Evolutionary conservation across 768 basidiomycete genomes (phyloP).

Genomic region (Boletus huronensis): DNA sequence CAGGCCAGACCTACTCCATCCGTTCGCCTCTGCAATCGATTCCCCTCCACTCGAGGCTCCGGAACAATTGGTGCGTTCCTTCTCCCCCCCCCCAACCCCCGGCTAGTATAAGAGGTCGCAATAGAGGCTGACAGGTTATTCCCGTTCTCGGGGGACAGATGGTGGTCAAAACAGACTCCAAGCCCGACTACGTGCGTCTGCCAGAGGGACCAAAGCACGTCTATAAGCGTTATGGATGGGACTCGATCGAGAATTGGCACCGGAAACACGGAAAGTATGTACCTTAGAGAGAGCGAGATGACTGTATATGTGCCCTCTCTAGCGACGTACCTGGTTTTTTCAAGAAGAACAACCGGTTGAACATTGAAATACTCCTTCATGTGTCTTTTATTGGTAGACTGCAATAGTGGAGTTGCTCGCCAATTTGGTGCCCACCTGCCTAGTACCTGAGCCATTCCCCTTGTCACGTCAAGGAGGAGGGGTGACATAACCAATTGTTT

Average conservation of each 20-base stretch:
- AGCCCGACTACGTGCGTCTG: conserved; percentile 58
- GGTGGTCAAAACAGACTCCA: conserved; percentile 45
- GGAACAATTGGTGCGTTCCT: conserved; percentile 41
- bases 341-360: too few species aligned
- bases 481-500: too few species aligned
- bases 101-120: not conserved
- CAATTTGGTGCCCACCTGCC: too few species aligned
- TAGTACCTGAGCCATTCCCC: too few species aligned
- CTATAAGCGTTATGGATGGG: conserved; percentile 41
- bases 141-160: conserved; percentile 31
- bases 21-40: conserved; percentile 67
- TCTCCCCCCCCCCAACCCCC: too few species aligned
- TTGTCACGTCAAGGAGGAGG: too few species aligned
- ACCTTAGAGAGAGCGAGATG: not conserved
- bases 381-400: too few species aligned
- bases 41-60: conserved; percentile 52
- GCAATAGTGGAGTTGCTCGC: too few species aligned
- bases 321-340: not conserved
- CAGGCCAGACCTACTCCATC: conserved; percentile 64
- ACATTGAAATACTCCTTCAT: too few species aligned
- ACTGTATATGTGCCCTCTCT: not conserved
- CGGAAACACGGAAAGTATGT: conserved; percentile 46
- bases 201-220: conserved; percentile 53
- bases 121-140: not conserved
- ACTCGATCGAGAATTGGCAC: conserved; percentile 60